phyloP scores from a whole-genome alignment of 1,139 yeast genomes.

The Meyerozyma elateridarum region DNA sequence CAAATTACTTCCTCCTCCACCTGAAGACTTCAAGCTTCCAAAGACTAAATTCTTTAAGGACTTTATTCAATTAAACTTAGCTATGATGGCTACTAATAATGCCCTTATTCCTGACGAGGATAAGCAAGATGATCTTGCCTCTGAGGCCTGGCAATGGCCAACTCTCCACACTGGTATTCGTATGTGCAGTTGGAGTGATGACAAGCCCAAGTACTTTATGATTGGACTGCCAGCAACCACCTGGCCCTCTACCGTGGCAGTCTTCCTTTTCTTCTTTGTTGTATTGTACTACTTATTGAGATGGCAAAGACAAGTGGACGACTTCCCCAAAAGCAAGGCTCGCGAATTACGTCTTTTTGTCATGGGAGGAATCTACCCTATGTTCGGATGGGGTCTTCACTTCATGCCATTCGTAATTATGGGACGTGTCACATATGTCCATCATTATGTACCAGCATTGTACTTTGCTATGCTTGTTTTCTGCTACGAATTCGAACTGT shows the following conservation, averaged over 20 bases:
- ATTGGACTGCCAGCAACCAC: conserved; percentile 93
- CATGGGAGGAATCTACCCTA: conserved; percentile 87
- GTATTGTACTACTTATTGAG: conserved; percentile 61
- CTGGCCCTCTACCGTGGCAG: conserved; percentile 80
- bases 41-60: conserved; percentile 81
- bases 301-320: conserved; percentile 90
- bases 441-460: conserved; percentile 94
- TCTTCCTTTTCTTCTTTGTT: conserved; percentile 55
- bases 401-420: conserved; percentile 84
- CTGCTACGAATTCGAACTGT: conserved; percentile 67
- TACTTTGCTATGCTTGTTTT: conserved; percentile 88
- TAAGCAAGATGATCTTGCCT: conserved; percentile 86
- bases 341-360: conserved; percentile 32
- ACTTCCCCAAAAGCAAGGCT: conserved; percentile 45
- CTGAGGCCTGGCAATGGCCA: conserved; percentile 99
- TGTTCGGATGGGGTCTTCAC: conserved; percentile 94
- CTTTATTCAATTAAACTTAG: conserved; percentile 87
- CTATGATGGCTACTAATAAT: conserved; percentile 98
- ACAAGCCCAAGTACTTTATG: conserved; percentile 75
- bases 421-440: conserved; percentile 97
- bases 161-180: conserved; percentile 86
- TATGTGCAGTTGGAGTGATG: conserved; percentile 91
- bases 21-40: conserved; percentile 72
- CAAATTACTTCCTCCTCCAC: conserved; percentile 66
- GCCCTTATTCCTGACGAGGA: conserved; percentile 92